Evolutionary conservation across 768 basidiomycete genomes (phyloP).

Genomic region (Leccinum uliginosum): DNA sequence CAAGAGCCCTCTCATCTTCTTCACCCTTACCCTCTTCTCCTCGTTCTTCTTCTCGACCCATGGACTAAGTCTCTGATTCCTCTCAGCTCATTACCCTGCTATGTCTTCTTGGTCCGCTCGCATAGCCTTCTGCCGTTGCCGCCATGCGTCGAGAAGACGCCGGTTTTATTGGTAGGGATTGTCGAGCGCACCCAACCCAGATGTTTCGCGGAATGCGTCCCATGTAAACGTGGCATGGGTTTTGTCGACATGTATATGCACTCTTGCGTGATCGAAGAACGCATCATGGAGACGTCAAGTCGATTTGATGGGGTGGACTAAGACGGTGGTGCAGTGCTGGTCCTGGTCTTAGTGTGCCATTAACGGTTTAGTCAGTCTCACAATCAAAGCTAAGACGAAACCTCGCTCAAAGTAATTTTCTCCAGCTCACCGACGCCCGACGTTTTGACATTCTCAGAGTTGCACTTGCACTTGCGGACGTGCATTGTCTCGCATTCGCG

Average conservation of each 20-base stretch:
- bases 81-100: constrained; percentile 42
- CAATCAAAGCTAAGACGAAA: constrained; percentile 40
- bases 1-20: constrained; percentile 59
- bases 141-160: constrained; percentile 43
- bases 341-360: constrained; percentile 54
- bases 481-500: constrained; percentile 73
- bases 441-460: constrained; percentile 37
- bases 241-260: constrained; percentile 54
- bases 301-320: constrained; percentile 49
- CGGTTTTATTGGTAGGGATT: constrained; percentile 41
- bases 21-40: constrained; percentile 51
- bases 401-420: neutral
- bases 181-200: constrained; percentile 32
- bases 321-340: constrained; percentile 47
- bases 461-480: constrained; percentile 50
- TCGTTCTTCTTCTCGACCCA: constrained; percentile 41
- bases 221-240: constrained; percentile 49
- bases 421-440: constrained; percentile 20
- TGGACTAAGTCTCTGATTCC: constrained; percentile 43
- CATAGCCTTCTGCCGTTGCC: constrained; percentile 53
- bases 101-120: constrained; percentile 75
- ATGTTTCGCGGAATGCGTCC: constrained; percentile 30
- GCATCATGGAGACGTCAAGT: constrained; percentile 45
- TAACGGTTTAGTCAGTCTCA: constrained; percentile 46
- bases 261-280: constrained; percentile 37